phyloP scores from a whole-genome alignment of 2,329 filamentous ascomycete genomes.

The Ustulina deusta region DNA sequence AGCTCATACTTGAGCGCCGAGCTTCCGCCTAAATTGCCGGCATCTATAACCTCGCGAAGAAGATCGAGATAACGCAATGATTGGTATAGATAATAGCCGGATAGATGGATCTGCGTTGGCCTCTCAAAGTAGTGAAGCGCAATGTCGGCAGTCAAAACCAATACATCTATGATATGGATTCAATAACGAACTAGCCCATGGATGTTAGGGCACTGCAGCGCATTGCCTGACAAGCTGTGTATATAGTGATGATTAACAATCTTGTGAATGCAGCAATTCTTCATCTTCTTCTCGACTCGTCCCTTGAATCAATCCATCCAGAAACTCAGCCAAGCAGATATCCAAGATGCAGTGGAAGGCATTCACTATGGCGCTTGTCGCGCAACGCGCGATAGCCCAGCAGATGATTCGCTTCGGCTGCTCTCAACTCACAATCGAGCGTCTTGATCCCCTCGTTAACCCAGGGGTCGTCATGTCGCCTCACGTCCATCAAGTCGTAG shows the following conservation, averaged over 20 bases:
- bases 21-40: constrained; percentile 36
- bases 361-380: constrained; percentile 39
- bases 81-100: constrained; percentile 36
- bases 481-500: constrained; percentile 50
- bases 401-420: constrained; percentile 53
- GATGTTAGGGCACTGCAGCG: not conserved
- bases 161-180: not conserved
- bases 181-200: not conserved
- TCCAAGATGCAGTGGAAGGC: constrained; percentile 43
- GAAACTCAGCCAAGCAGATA: not conserved
- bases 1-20: not conserved
- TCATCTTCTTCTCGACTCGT: constrained; percentile 3
- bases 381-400: constrained; percentile 42
- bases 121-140: not conserved
- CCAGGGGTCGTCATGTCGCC: constrained; percentile 46
- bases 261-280: not conserved
- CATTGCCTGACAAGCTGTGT: not conserved
- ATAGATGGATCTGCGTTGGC: constrained; percentile 30
- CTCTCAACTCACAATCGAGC: constrained; percentile 50
- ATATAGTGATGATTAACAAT: constrained; percentile 22
- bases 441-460: constrained; percentile 49
- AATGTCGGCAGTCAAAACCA: constrained; percentile 32
- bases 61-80: constrained; percentile 3
- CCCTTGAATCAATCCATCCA: not conserved
- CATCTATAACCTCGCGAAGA: constrained; percentile 20